Base-by-base conservation (phyloP, 2,329 filamentous ascomycete genomes). In the Microdochium bolleyi region DNA sequence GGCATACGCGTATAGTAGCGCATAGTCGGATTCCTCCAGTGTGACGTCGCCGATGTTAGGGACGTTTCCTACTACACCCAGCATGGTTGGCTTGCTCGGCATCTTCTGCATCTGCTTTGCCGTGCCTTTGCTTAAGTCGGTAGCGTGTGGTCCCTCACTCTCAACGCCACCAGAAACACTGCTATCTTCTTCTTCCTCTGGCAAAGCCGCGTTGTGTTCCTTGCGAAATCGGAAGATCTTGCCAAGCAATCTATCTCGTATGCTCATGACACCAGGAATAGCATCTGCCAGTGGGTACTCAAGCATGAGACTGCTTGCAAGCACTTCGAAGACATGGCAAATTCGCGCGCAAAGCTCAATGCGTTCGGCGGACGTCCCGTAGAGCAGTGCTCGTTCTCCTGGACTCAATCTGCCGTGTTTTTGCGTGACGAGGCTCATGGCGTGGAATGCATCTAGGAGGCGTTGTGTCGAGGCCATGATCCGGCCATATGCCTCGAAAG, bases 281-380 rank as follows among this genome's bases (percentile, higher is more conserved):
- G 88, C 89, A 64, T 96, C 91, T 34, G 88, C 92, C 54, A 99
- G 77, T 0, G 94, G 92, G 62, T 96, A 97, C 70, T 96, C 92
- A 9, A 97, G 79, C 76, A 95, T 96, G 72, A 97, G 84, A 14
- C 89, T 95, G 44, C 88, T 94, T 1, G 94, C 94, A 57, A 99
- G 81, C 5, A 97, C 94, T 64, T 84, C 77, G 57, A 83, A 83
- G 16, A 99, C 79, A 77, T 97, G 94, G 65, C 90, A 95, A 61
- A 97, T 95, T 51, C 94, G 84, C 52, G 88, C 83, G 61, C 90
- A 95, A 30, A 99, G 77, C 56, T 92, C 84, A 10, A 80, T 82
- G 51, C 94, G 82, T 69, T 99, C 92, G 9, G 82, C 75, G 3
- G 82, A 78, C 1, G 94, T 97, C 66, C 88, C 91, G 56, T 82